Percentiles rank a stretch among this genome's conserved stretches.
phyloP scores from a whole-genome alignment of 2,329 filamentous ascomycete genomes.

The Fusarium redolens region DNA sequence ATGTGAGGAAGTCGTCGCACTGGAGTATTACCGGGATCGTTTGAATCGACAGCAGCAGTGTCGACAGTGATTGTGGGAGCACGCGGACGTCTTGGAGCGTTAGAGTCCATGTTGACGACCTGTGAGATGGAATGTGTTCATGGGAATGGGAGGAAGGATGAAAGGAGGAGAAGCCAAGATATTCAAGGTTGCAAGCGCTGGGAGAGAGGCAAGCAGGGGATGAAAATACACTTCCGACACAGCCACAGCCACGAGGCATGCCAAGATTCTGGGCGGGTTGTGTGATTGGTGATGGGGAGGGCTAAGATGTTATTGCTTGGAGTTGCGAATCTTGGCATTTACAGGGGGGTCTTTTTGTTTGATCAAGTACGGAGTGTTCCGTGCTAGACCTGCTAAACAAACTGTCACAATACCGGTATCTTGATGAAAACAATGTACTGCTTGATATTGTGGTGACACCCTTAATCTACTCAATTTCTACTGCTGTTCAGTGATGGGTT shows the following conservation, averaged over 20 bases:
- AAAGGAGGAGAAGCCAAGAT: constrained; percentile 26
- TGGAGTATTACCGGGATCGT: constrained; percentile 37
- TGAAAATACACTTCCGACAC: constrained; percentile 32
- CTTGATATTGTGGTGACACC: too few relatives aligned
- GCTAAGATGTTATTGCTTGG: constrained; percentile 3
- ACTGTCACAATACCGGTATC: not conserved
- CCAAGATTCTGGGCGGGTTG: constrained; percentile 5
- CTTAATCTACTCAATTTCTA: not conserved
- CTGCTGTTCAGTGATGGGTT: not conserved
- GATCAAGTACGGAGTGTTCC: not conserved
- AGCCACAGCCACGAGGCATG: constrained; percentile 30
- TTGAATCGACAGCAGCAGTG: constrained; percentile 33
- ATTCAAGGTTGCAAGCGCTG: not conserved
- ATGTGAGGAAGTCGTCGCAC: constrained; percentile 5
- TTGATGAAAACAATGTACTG: not conserved
- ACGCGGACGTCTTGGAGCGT: constrained; percentile 19
- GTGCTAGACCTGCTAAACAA: not conserved
- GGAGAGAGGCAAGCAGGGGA: not conserved
- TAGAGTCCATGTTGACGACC: constrained; percentile 24
- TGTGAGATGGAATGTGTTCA: not conserved
- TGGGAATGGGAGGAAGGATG: not conserved
- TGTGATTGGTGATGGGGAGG: constrained; percentile 9
- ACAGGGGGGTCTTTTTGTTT: not conserved
- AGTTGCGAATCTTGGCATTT: not conserved
- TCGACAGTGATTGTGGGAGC: constrained; percentile 39